Percentiles rank a stretch among this genome's conserved stretches.
Evolutionary conservation across 768 basidiomycete genomes (phyloP).

Genomic region (Tephrocybe rancida): DNA sequence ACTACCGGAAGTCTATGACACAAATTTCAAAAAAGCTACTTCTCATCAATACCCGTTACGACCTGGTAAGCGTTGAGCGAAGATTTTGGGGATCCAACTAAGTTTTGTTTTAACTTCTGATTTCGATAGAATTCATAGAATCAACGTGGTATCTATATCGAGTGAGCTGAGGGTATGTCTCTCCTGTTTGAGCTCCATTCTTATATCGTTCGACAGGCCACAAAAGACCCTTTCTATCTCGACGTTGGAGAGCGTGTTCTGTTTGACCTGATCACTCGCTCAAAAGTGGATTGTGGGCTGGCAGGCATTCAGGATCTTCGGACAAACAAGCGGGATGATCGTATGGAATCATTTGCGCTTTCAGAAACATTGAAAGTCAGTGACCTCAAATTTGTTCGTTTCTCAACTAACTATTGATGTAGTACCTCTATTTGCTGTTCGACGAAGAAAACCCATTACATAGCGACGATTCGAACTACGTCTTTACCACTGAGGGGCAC

Average conservation of each 20-base stretch:
- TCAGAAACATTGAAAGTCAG: slow-evolving; percentile 89
- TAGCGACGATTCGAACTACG: slow-evolving; percentile 79
- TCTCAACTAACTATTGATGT: not conserved
- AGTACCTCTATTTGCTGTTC: slow-evolving; percentile 95
- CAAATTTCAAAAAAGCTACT: slow-evolving; percentile 68
- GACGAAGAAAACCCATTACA: slow-evolving; percentile 82
- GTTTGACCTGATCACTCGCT: slow-evolving; percentile 68
- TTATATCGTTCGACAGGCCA: slow-evolving; percentile 61
- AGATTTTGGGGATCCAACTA: no score
- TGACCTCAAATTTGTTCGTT: not conserved
- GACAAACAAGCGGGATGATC: slow-evolving; percentile 78
- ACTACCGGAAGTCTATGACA: slow-evolving; percentile 92
- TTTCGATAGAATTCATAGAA: slow-evolving; percentile 92
- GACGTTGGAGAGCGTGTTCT: slow-evolving; percentile 87
- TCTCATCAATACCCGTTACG: slow-evolving; percentile 80
- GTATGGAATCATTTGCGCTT: slow-evolving; percentile 97
- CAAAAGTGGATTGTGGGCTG: slow-evolving; percentile 87
- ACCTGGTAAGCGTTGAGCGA: slow-evolving; percentile 71
- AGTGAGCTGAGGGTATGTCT: slow-evolving; percentile 46
- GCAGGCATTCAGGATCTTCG: slow-evolving; percentile 81
- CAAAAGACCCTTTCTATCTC: slow-evolving; percentile 89
- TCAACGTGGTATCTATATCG: slow-evolving; percentile 96
- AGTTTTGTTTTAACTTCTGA: no score
- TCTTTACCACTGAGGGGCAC: slow-evolving; percentile 97
- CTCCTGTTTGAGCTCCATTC: not conserved